phyloP scores from a whole-genome alignment of 768 basidiomycete genomes.

The Psilocybe tampanensis region DNA sequence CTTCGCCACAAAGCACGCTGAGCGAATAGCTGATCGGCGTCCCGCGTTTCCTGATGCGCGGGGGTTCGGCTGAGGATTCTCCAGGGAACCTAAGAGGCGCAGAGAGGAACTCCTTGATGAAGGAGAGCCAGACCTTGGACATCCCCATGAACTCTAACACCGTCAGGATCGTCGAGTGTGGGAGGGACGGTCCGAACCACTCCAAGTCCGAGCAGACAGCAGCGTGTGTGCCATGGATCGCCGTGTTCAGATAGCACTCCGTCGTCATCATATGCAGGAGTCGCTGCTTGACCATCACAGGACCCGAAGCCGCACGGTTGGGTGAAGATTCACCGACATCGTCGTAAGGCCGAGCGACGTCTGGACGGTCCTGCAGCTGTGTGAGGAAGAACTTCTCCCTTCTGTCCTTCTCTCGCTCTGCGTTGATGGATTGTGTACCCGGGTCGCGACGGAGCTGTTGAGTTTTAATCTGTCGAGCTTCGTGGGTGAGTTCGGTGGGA shows the following conservation, averaged over 20 bases:
- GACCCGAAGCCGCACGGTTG: neutral
- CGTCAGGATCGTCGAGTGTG: constrained; percentile 42
- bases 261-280: constrained; percentile 42
- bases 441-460: constrained; percentile 21
- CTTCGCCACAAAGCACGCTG: constrained; percentile 43
- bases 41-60: constrained; percentile 38
- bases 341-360: constrained; percentile 11
- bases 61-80: constrained; percentile 14
- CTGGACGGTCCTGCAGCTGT: constrained; percentile 29
- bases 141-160: constrained; percentile 42
- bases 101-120: constrained; percentile 37
- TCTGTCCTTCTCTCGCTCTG: constrained; percentile 25
- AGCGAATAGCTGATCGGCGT: constrained; percentile 46
- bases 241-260: constrained; percentile 41
- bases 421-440: constrained; percentile 26
- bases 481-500: neutral
- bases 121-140: constrained; percentile 34
- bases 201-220: constrained; percentile 45
- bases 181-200: constrained; percentile 47
- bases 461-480: constrained; percentile 15
- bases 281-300: constrained; percentile 33
- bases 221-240: constrained; percentile 35
- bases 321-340: constrained; percentile 14
- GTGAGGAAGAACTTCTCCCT: constrained; percentile 34
- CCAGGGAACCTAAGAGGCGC: constrained; percentile 36